Conservation (phyloP, 1,139 yeast genomes). For the Candida sp. region DNA sequence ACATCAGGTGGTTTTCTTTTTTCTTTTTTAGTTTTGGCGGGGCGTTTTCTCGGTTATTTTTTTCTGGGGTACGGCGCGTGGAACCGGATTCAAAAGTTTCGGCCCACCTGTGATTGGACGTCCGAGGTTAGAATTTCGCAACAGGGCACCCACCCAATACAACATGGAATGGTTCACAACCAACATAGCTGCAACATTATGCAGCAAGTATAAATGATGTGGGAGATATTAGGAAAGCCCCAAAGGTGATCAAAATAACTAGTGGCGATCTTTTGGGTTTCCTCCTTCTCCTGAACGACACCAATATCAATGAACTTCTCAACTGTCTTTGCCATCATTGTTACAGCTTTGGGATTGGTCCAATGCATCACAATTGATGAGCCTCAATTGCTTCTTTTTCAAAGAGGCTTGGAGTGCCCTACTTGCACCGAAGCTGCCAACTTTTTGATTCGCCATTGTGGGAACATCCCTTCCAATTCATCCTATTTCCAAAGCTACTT, state of each 20-base stretch:
- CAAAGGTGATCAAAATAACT: no score
- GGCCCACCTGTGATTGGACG: background rate
- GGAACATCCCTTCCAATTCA: conserved; percentile 2
- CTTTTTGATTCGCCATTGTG: conserved; percentile 5
- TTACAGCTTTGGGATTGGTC: background rate
- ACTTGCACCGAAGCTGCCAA: conserved; percentile 2
- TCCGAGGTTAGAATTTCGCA: no score
- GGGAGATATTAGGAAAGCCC: no score
- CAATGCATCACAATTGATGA: background rate
- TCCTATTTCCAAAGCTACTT: background rate
- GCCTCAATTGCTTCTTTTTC: background rate
- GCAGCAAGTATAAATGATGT: background rate
- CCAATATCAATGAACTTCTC: background rate
- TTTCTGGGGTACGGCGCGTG: background rate
- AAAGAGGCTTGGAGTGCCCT: conserved; percentile 1
- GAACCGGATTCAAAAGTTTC: background rate
- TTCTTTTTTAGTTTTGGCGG: conserved; percentile 44
- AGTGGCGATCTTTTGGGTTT: background rate
- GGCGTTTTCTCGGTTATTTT: conserved; percentile 36
- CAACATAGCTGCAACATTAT: background rate
- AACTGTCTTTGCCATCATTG: background rate
- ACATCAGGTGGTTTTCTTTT: conserved; percentile 2
- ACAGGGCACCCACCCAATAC: no score
- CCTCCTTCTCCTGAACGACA: background rate
- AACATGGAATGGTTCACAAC: no score